phyloP scores from a whole-genome alignment of 371 early-diverging fungal species.

The Lichtheimia ornata region DNA sequence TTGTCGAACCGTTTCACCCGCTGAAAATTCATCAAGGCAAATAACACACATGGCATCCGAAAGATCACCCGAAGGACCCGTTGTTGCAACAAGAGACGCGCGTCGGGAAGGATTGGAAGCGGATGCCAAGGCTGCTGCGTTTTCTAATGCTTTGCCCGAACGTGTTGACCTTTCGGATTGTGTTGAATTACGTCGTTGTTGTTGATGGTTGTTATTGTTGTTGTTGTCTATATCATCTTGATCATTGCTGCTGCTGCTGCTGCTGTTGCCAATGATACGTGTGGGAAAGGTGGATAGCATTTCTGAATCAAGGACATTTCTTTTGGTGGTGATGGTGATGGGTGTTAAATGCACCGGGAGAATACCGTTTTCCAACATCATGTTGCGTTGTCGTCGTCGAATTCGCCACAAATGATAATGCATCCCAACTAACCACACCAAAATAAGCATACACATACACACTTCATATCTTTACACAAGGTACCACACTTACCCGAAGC shows the following conservation, averaged over 20 bases:
- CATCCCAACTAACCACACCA: constrained; percentile 37
- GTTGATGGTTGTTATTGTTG: not conserved
- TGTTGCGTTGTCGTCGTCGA: constrained; percentile 37
- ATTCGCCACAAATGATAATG: constrained; percentile 56
- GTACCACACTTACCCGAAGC: constrained; percentile 39
- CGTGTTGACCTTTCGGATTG: constrained; percentile 23
- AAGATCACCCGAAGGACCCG: constrained; percentile 3
- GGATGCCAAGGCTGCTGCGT: constrained; percentile 27
- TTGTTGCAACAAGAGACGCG: constrained; percentile 1
- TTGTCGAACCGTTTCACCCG: constrained; percentile 61
- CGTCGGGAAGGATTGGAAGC: not conserved
- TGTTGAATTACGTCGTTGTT: constrained; percentile 6
- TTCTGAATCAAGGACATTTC: constrained; percentile 31
- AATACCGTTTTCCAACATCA: constrained; percentile 38
- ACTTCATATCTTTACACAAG: not conserved
- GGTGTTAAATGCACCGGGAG: constrained; percentile 11
- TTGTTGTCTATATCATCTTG: not conserved
- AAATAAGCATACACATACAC: not conserved
- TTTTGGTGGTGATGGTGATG: constrained; percentile 9
- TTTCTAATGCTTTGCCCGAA: constrained; percentile 30
- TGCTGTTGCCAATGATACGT: constrained; percentile 41
- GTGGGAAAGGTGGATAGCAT: constrained; percentile 35
- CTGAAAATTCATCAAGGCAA: constrained; percentile 74
- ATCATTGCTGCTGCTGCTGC: no score
- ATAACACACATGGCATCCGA: constrained; percentile 68